phyloP scores from a whole-genome alignment of 345 rosid genomes.

The Noccaea caerulescens region DNA sequence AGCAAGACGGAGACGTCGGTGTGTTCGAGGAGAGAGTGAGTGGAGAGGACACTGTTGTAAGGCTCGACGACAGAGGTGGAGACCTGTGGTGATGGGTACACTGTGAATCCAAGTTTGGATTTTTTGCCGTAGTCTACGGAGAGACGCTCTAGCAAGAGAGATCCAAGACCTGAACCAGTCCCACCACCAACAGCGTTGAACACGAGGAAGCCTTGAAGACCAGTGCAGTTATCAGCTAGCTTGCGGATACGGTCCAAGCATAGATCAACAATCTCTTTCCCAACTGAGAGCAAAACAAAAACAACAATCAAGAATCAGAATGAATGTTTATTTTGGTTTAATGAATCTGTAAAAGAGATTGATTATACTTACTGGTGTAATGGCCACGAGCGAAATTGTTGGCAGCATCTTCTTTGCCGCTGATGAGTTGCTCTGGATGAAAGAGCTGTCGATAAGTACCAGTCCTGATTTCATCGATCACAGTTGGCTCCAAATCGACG shows the following conservation, averaged over 20 bases:
- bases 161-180: constrained; percentile 6
- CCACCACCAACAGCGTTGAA: constrained; percentile 6
- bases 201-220: constrained; percentile 2
- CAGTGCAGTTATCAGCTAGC: not conserved
- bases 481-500: not conserved
- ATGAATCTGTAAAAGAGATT: not conserved
- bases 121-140: constrained; percentile 1
- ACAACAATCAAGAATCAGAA: not conserved
- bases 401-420: constrained; percentile 7
- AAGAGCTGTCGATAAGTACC: not conserved
- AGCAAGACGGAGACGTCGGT: not conserved
- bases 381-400: not conserved
- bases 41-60: not conserved
- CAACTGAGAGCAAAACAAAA: not conserved
- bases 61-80: not conserved
- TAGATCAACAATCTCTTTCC: constrained; percentile 1
- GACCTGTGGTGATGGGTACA: constrained; percentile 3
- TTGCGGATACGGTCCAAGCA: not conserved
- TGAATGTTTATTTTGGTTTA: not conserved
- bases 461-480: not conserved
- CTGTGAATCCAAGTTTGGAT: not conserved
- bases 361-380: not conserved
- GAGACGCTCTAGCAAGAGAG: not conserved
- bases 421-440: not conserved
- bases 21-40: not conserved